A percentile compares a stretch with the other conserved stretches of the same genome.
phyloP scores from a whole-genome alignment of 1,284 basidiomycete genomes.

The Marasmius tenuissimus region DNA sequence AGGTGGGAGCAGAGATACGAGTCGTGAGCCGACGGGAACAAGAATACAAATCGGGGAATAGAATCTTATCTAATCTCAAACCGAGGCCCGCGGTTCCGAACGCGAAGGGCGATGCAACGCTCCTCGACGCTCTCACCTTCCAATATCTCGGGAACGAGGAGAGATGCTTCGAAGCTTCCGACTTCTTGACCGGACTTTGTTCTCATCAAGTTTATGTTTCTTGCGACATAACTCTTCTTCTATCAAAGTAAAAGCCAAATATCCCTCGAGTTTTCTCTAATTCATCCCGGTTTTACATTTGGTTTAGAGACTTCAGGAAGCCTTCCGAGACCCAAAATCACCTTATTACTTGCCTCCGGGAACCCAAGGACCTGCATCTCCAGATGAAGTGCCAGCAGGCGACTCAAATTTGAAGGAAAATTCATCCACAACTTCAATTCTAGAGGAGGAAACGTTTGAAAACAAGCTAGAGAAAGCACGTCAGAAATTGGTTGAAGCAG shows the following conservation, averaged over 20 bases:
- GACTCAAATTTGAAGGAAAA: neutral
- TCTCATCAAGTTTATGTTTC: no score
- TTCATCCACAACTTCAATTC: conserved; percentile 1
- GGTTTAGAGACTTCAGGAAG: conserved; percentile 49
- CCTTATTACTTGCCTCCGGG: conserved; percentile 67
- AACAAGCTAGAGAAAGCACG: conserved; percentile 37
- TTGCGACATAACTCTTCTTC: neutral
- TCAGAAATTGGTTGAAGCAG: conserved; percentile 42
- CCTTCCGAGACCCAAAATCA: conserved; percentile 64
- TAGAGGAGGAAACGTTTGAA: neutral
- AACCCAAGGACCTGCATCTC: conserved; percentile 56
- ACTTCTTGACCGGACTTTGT: no score
- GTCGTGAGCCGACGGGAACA: no score
- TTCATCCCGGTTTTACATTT: neutral
- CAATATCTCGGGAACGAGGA: no score
- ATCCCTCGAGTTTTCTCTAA: neutral
- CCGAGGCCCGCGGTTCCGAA: no score
- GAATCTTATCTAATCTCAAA: no score
- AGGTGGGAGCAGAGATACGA: no score
- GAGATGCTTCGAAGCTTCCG: no score
- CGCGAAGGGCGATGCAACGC: no score
- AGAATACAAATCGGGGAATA: no score
- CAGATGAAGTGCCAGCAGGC: conserved; percentile 33
- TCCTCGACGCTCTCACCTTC: no score
- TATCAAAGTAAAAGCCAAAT: conserved; percentile 5